Base-by-base conservation (phyloP, 805 yeast species). In the Candida mattraensis region DNA sequence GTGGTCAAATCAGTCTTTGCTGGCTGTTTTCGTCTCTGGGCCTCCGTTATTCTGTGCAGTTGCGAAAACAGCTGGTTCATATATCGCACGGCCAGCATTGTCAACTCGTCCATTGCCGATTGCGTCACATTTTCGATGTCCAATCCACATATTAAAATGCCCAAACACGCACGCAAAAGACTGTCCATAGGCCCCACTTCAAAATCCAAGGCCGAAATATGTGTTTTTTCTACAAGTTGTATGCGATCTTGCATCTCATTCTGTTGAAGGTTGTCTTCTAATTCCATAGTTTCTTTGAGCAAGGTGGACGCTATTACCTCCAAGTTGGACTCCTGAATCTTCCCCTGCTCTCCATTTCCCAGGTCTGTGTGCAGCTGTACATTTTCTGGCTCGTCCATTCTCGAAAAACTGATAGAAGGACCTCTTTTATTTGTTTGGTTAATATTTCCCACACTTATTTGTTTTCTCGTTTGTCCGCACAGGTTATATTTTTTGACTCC, bases 21-120 rank as follows among this genome's bases (percentile, higher is more conserved):
- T 1, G 83, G 78, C n/a, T 55, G 54, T 13, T 66, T 61, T 33
- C 88, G 68, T 47, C 91, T 64, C 54, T 83, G 89, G 1, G 74
- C 57, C 37, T 77, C 78, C 3, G 80, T 68, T 21, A 75, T 56
- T 41, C 69, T 69, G 30, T 74, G 76, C 17, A 83, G 48, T 18
- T 67, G 58, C 2, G 51, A 44, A 7, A 70, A 50, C 36, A 80
- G 37, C 11, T 63, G 61, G 28, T 63, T 52, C 32, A 74, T 47
- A 37, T 66, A 68, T 8, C 53, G 47, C 12, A 52, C 51, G 0
- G 68, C 59, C 24, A 69, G 47, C 4, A 56, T 48, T 5, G 67
- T 47, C 24, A 74, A 39, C 21, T 66, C 62, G 9, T 63, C 60
- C 29, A 74, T 45, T 4, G 75, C 74, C 18, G 59, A 47, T 7